These are phyloP conservation scores for Trametes meyenii DNA, from an alignment of 768 basidiomycete genomes.

Conservation along the genomic window DNA sequence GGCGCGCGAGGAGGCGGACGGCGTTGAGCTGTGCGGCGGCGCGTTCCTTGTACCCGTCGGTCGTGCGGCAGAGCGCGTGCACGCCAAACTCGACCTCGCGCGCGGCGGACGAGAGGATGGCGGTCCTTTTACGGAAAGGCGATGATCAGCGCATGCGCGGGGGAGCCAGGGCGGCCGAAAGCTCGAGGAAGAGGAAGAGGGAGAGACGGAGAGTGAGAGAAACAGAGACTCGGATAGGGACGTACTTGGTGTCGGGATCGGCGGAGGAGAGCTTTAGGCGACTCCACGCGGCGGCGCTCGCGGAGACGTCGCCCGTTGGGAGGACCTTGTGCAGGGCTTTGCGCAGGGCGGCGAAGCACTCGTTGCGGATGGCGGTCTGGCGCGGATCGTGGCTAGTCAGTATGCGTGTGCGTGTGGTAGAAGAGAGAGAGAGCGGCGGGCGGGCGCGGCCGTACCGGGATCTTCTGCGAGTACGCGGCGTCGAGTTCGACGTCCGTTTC, in stretches of 20 bases:
- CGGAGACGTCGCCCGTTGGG: constrained; percentile 26
- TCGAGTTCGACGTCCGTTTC: constrained; percentile 33
- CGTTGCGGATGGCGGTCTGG: constrained; percentile 25
- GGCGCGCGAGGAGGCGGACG: constrained; percentile 28
- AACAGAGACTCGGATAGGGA: no score
- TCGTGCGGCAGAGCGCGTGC: constrained; percentile 53
- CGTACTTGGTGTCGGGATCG: constrained; percentile 31
- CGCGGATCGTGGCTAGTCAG: constrained; percentile 6
- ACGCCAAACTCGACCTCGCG: constrained; percentile 50
- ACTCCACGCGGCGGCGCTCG: constrained; percentile 35
- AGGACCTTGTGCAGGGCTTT: constrained; percentile 44
- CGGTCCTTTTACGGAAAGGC: constrained; percentile 36
- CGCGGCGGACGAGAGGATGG: constrained; percentile 45
- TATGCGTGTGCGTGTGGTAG: not conserved
- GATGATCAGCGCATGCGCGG: not conserved
- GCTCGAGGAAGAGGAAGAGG: not conserved
- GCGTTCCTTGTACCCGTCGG: constrained; percentile 50
- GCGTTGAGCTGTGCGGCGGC: constrained; percentile 16
- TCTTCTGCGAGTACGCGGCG: constrained; percentile 34
- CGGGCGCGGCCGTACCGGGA: constrained; percentile 27
- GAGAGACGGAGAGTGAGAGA: no score
- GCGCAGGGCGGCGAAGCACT: constrained; percentile 43
- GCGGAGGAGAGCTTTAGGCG: constrained; percentile 22
- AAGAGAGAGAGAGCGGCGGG: not conserved
- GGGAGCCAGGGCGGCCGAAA: not conserved